Base-by-base conservation (phyloP, 2,329 filamentous ascomycete genomes). In the Malbranchea zuffiana region DNA sequence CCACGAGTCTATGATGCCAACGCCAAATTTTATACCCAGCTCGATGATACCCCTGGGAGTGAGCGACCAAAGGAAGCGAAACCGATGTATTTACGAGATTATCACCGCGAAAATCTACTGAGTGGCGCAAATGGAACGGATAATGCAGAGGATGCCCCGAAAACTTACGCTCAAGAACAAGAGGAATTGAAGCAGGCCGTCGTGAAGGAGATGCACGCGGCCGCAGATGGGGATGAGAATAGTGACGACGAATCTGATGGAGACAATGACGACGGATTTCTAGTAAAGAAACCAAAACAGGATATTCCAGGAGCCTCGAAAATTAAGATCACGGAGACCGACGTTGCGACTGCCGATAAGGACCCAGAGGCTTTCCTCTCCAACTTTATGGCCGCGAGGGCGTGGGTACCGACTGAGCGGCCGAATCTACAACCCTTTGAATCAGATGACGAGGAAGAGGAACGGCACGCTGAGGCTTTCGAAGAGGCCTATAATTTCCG, bases 401-500 rank as follows among this genome's bases (percentile, higher is more conserved):
- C 87, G 11, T 98, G 90, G 90, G 73, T 88, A 5, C 75, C 82
- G 0, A 72, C 73, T 6, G 75, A 74, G 35, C 69, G 68, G 27
- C 68, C 74, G 15, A 72, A 72, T 27, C 86, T 83, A 61, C 70
- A 87, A 49, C 82, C 87, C 0, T 82, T 98, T 40, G 85, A 95
- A 54, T 94, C 86, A 0, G 90, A 98, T 48, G 86, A 95, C 35
- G 84, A 76, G n/a, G 74, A 77, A 5, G 73, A 83, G 28, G 75
- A 82, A 19, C 71, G 74, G 18, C 71, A 75, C 30, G 87, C 87
- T 17, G 88, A 96, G 29, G 76, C 80, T 43, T 93, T 88, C 52
- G 90, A 98, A 62, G 73, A 82, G 46, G 87, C 87, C 3, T 98
- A 94, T 65, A 98, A 98, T 63, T 65, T 95, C 62, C 81, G 90